Base-by-base conservation (phyloP, 345 rosid species). In the Pugionium dolabratum region DNA sequence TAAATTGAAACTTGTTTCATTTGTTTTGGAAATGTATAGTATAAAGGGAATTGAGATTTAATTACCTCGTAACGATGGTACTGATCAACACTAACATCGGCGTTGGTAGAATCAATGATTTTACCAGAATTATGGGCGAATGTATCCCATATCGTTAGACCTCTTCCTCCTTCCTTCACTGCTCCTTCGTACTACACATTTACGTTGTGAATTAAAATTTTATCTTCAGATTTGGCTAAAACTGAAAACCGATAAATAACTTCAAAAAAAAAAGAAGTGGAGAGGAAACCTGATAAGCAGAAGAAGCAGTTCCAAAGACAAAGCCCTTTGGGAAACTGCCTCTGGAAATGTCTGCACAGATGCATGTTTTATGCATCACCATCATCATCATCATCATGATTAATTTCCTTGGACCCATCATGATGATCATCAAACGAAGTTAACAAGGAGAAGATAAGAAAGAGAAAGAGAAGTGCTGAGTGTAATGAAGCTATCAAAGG, bases 31-130 rank as follows among this genome's bases (percentile, higher is more conserved):
- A 59, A n/a, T 57, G 37, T 49, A 41, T n/a, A 67, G 0, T 43
- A n/a, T 2, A 9, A 42, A 1, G 34, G n/a, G 36, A 35, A 28
- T 5, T 35, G 2, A 29, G 11, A 10, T 76, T 67, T 34, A 1
- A 3, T 34, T 84, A 87, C 98, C 58, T 62, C n/a, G 67, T 80
- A 90, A 30, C 80, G 96, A 59, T 90, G 96, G 66, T 90, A 94
- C 39, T 90, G 95, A 79, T 94, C 96, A 67, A 84, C 96, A 0
- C 96, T 86, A 1, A 90, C 92, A 81, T 94, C 99, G 1, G 97
- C 97, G 35, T 88, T 88, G 47, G 92, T 88, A 37, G 70, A 70
- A 67, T 94, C 97, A 1, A 66, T 1, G 41, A 85, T 73, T 74
- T 86, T 90, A 45, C 90, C 98, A 46, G 66, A 79, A 59, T 83